phyloP scores from a whole-genome alignment of 345 rosid genomes.

The Cardiospermum halicacabum region DNA sequence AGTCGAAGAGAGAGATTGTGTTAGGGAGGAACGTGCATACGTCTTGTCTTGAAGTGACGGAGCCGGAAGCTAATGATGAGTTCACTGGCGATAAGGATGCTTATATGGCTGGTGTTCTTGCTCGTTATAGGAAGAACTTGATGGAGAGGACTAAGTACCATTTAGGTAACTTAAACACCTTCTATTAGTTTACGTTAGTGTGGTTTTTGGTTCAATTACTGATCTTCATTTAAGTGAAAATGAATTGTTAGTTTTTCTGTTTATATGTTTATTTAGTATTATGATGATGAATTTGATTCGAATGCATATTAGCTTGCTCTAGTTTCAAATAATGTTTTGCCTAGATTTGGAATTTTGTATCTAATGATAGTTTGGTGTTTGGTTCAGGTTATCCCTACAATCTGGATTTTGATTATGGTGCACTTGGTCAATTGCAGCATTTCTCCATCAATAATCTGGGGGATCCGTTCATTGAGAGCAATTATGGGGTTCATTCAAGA shows the following conservation, averaged over 20 bases:
- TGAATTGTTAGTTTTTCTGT: too few species aligned
- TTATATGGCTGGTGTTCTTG: conserved; percentile 88
- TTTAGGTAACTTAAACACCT: conserved; percentile 41
- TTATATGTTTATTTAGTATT: too few species aligned
- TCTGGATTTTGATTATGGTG: conserved; percentile 95
- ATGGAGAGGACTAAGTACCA: conserved; percentile 74
- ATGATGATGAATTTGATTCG: too few species aligned
- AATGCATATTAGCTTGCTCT: too few species aligned
- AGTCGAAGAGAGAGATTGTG: conserved; percentile 51
- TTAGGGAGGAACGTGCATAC: conserved; percentile 82
- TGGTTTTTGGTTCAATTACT: too few species aligned
- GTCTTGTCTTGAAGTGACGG: conserved; percentile 74
- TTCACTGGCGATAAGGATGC: conserved; percentile 91
- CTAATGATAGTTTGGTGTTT: background rate
- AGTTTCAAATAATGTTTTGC: background rate
- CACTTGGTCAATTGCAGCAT: conserved; percentile 87
- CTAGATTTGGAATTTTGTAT: background rate
- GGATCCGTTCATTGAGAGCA: conserved; percentile 96
- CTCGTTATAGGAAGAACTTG: conserved; percentile 75
- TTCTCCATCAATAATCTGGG: conserved; percentile 96
- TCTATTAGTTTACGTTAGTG: too few species aligned
- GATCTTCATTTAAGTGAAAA: too few species aligned
- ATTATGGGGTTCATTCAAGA: conserved; percentile 97
- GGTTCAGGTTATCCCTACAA: conserved; percentile 90
- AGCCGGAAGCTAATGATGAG: conserved; percentile 87